Evolutionary conservation across 257 asterid genomes (phyloP).

Genomic region (Solanum piurae): DNA sequence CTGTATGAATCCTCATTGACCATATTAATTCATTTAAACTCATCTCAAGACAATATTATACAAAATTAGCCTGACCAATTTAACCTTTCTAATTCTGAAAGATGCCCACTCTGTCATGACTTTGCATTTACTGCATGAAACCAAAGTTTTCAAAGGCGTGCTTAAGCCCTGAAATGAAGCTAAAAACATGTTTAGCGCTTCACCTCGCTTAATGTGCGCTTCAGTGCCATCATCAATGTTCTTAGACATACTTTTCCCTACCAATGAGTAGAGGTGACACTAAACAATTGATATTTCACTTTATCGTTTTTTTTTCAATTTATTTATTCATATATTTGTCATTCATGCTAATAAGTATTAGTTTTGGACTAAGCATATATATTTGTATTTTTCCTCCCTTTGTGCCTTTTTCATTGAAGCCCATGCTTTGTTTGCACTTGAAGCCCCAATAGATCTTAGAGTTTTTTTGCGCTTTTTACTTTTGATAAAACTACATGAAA

Average conservation of each 20-base stretch:
- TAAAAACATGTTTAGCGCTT: not conserved
- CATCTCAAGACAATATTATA: not conserved
- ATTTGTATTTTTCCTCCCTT: not conserved
- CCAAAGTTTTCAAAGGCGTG: not conserved
- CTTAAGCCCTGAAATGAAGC: not conserved
- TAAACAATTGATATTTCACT: not conserved
- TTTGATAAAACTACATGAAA: not conserved
- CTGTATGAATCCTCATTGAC: not conserved
- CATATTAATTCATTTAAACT: not conserved
- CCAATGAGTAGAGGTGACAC: not conserved
- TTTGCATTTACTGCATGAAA: not conserved
- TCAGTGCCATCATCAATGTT: not conserved
- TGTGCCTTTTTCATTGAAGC: not conserved
- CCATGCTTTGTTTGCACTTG: not conserved
- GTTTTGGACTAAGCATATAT: not conserved
- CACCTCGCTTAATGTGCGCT: not conserved
- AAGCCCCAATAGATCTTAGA: not conserved
- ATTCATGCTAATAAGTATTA: not conserved
- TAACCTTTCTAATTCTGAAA: not conserved
- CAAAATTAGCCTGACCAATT: not conserved
- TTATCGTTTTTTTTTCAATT: not conserved
- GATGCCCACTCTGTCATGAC: not conserved
- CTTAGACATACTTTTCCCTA: not conserved
- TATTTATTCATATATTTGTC: not conserved
- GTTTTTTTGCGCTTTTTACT: not conserved